phyloP scores from a whole-genome alignment of 768 basidiomycete species.

The Dendrothele bispora region DNA sequence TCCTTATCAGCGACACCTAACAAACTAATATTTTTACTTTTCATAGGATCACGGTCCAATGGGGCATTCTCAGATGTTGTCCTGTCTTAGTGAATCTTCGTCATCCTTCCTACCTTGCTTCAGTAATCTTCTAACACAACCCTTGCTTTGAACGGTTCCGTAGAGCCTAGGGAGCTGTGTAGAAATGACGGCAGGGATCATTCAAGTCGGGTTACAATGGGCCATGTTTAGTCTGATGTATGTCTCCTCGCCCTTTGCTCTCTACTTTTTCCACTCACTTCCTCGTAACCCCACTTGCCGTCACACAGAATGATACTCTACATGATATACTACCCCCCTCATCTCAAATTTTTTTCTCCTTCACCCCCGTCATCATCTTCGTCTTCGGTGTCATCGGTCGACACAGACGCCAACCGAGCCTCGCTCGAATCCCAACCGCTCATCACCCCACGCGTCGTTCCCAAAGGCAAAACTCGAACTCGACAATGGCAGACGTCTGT shows the following conservation, averaged over 20 bases:
- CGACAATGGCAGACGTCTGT: constrained; percentile 81
- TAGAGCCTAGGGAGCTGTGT: constrained; percentile 73
- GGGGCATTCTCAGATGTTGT: constrained; percentile 82
- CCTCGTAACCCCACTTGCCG: constrained; percentile 1
- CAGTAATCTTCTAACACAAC: not conserved
- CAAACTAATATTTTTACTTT: constrained; percentile 1
- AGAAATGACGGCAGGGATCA: constrained; percentile 77
- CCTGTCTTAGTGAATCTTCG: constrained; percentile 58
- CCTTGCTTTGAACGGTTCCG: constrained; percentile 1
- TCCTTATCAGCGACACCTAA: not conserved
- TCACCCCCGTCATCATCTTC: too few species aligned
- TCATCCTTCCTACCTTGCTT: not conserved
- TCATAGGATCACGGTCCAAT: constrained; percentile 79
- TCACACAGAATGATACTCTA: constrained; percentile 86
- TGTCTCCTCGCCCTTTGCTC: constrained; percentile 26
- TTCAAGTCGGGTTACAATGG: constrained; percentile 86
- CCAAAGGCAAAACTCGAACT: constrained; percentile 54
- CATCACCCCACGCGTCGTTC: too few species aligned
- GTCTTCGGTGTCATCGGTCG: constrained; percentile 43
- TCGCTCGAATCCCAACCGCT: too few species aligned
- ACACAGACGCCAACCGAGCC: constrained; percentile 39
- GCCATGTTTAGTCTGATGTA: constrained; percentile 81
- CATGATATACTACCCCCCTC: constrained; percentile 87
- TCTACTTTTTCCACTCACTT: too few species aligned
- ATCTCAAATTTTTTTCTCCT: constrained; percentile 89